phyloP scores from a whole-genome alignment of 345 rosid genomes.

The Microthlaspi erraticum region DNA sequence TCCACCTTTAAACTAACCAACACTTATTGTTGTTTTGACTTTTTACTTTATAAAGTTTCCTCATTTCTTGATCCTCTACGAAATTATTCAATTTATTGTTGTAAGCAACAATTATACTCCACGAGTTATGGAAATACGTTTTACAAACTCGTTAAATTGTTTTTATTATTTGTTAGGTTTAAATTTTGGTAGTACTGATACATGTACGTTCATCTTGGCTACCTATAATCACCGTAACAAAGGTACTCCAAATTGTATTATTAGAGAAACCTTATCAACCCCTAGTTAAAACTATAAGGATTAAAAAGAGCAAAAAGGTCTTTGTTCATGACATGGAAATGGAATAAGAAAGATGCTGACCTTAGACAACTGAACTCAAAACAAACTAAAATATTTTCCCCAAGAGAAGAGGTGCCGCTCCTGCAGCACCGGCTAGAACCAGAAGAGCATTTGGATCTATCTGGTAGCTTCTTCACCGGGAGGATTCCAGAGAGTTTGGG shows the following conservation, averaged over 20 bases:
- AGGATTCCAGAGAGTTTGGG: slow-evolving; percentile 75
- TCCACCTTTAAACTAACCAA: slow-evolving; percentile 36
- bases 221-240: slow-evolving; percentile 28
- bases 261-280: too few species aligned
- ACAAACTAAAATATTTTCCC: too few species aligned
- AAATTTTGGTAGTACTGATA: slow-evolving; percentile 39
- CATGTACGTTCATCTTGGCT: slow-evolving; percentile 43
- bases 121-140: slow-evolving; percentile 26
- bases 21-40: slow-evolving; percentile 41
- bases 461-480: slow-evolving; percentile 73
- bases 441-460: slow-evolving; percentile 89
- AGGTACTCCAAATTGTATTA: neutral
- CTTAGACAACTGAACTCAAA: too few species aligned
- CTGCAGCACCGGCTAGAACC: too few species aligned
- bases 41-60: slow-evolving; percentile 16
- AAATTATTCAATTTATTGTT: neutral
- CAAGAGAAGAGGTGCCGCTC: too few species aligned
- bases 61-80: slow-evolving; percentile 17
- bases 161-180: slow-evolving; percentile 19
- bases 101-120: slow-evolving; percentile 2
- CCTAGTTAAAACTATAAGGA: too few species aligned
- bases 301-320: too few species aligned
- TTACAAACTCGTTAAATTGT: neutral
- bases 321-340: too few species aligned
- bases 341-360: too few species aligned